A percentile compares a stretch with the other conserved stretches of the same genome.
Evolutionary conservation across 139 green algal genomes (phyloP).

Genomic region (Auxenochlorella pyrenoidosa): DNA sequence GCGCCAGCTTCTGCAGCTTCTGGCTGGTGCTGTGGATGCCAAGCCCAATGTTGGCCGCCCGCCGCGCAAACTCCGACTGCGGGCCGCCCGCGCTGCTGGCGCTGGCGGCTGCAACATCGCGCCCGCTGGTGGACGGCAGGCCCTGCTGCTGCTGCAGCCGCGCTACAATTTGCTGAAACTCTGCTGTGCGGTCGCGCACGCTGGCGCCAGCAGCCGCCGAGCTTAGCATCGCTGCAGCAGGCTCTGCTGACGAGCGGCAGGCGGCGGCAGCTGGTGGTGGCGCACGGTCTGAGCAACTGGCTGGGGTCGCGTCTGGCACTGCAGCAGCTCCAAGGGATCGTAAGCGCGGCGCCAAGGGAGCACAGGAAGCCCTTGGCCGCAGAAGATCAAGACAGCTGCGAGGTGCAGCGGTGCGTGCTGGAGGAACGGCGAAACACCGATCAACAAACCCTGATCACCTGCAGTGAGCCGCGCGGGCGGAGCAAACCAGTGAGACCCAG

Average conservation of each 20-base stretch:
- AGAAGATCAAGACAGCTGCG: no score
- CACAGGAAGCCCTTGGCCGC: no score
- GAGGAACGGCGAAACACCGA: no score
- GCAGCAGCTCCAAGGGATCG: no score
- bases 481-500: no score
- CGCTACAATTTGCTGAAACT: conserved; percentile 65
- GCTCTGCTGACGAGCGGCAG: neutral
- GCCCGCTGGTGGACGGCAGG: conserved; percentile 20
- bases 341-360: no score
- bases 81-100: conserved; percentile 25
- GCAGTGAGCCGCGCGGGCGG: no score
- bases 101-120: neutral
- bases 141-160: conserved; percentile 62
- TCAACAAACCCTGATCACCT: no score
- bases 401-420: no score
- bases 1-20: conserved; percentile 92
- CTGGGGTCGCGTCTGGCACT: neutral
- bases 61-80: conserved; percentile 87
- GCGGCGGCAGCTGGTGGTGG: neutral
- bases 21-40: conserved; percentile 93
- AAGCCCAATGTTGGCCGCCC: conserved; percentile 87
- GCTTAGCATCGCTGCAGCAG: conserved; percentile 5
- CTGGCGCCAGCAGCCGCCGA: conserved; percentile 7
- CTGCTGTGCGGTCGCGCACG: conserved; percentile 63
- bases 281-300: neutral